These are phyloP conservation scores for Metschnikowia koreensis DNA, from an alignment of 805 yeast species.

Conservation along the genomic window DNA sequence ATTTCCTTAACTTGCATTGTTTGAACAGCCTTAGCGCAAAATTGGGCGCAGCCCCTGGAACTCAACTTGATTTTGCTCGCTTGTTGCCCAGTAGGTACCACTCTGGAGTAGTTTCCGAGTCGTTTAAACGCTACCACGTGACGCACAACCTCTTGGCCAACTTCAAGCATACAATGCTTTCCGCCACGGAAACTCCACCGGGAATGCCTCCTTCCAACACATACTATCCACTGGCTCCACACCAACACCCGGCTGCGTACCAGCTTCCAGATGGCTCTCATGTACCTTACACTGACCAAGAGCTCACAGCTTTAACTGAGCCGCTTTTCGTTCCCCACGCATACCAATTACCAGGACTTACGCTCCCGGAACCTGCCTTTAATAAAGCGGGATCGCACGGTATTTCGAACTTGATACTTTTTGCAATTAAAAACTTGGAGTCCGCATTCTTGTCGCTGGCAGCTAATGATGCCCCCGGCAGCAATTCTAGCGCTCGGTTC, in stretches of 20 bases:
- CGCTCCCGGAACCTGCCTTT: constrained; percentile 34
- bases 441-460: constrained; percentile 28
- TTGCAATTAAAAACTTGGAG: constrained; percentile 37
- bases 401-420: constrained; percentile 38
- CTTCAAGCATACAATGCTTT: constrained; percentile 33
- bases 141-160: constrained; percentile 35
- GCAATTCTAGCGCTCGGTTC: constrained; percentile 32
- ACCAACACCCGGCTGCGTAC: constrained; percentile 29
- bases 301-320: constrained; percentile 58
- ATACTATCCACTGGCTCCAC: constrained; percentile 25
- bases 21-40: constrained; percentile 42
- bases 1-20: constrained; percentile 69
- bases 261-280: constrained; percentile 59
- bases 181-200: constrained; percentile 23
- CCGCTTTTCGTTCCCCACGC: constrained; percentile 67
- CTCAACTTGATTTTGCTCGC: constrained; percentile 16
- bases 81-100: constrained; percentile 14
- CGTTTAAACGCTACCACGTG: constrained; percentile 38
- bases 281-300: constrained; percentile 32
- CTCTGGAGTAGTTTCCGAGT: constrained; percentile 15
- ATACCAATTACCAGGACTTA: constrained; percentile 41
- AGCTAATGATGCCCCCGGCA: constrained; percentile 20
- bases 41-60: constrained; percentile 20
- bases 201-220: constrained; percentile 13
- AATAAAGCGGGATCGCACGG: constrained; percentile 51